A percentile compares a stretch with the other conserved stretches of the same genome.
Conservation (phyloP, 257 asterid genomes). For the Fraxinus americana region DNA sequence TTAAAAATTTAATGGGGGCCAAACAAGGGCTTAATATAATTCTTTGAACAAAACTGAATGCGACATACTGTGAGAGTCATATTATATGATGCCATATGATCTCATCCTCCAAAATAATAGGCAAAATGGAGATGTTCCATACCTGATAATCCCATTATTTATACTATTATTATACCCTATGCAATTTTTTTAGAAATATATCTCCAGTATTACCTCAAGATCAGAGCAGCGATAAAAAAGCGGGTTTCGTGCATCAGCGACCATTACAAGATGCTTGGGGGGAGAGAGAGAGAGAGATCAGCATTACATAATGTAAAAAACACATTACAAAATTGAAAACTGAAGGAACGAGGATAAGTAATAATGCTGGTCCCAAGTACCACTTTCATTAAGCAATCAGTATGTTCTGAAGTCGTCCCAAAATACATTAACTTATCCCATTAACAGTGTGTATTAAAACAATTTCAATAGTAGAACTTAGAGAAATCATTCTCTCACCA, state of each 20-base stretch:
- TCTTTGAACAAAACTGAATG: neutral
- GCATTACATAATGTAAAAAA: conserved; percentile 8
- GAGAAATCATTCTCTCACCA: conserved; percentile 57
- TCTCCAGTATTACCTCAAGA: conserved; percentile 69
- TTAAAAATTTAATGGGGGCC: too few species aligned
- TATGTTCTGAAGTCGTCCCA: neutral
- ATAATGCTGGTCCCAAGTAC: neutral
- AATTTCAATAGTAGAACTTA: conserved; percentile 1
- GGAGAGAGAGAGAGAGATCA: conserved; percentile 34
- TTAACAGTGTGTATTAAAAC: neutral
- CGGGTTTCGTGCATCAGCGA: conserved; percentile 97
- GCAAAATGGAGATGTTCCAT: neutral
- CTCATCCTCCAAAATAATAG: neutral
- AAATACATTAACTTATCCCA: neutral
- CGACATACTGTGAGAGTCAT: neutral
- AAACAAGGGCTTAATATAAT: neutral
- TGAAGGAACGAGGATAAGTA: neutral
- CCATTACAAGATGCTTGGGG: conserved; percentile 77
- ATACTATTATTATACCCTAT: neutral
- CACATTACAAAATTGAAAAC: conserved; percentile 20
- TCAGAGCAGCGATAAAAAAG: conserved; percentile 97
- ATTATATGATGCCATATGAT: neutral
- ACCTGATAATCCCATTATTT: neutral
- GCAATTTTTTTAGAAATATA: neutral
- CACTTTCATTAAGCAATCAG: conserved; percentile 1